phyloP scores from a whole-genome alignment of 2,329 filamentous ascomycete genomes.

The Aspergillus jensenii region DNA sequence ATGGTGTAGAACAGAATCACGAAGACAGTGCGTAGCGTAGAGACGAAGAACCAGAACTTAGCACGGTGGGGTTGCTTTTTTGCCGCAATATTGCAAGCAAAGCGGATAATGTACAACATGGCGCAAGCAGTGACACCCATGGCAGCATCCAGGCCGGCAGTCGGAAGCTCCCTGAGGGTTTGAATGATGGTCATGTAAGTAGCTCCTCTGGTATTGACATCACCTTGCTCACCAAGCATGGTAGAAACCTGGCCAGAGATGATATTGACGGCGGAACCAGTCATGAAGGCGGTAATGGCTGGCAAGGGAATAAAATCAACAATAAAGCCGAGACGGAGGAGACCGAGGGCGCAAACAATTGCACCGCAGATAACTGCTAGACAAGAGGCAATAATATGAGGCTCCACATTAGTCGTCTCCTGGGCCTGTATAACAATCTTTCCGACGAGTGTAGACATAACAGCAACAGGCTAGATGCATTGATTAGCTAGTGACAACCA shows the following conservation, averaged over 20 bases:
- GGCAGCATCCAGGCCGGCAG: slow-evolving; percentile 73
- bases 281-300: slow-evolving; percentile 94
- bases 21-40: slow-evolving; percentile 85
- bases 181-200: slow-evolving; percentile 85
- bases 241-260: slow-evolving; percentile 77
- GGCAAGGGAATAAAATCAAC: slow-evolving; percentile 91
- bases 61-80: slow-evolving; percentile 67
- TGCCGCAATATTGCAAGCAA: slow-evolving; percentile 62
- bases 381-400: slow-evolving; percentile 71
- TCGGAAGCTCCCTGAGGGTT: slow-evolving; percentile 69
- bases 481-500: background rate
- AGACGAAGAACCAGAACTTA: slow-evolving; percentile 84
- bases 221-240: slow-evolving; percentile 70
- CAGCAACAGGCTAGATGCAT: slow-evolving; percentile 74
- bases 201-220: slow-evolving; percentile 70
- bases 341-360: slow-evolving; percentile 75
- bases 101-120: slow-evolving; percentile 75
- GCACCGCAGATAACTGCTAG: slow-evolving; percentile 75
- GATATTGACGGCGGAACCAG: slow-evolving; percentile 89
- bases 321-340: slow-evolving; percentile 81
- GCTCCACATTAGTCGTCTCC: slow-evolving; percentile 51
- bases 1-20: slow-evolving; percentile 90
- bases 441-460: slow-evolving; percentile 88
- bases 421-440: slow-evolving; percentile 70
- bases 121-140: slow-evolving; percentile 81